These are phyloP conservation scores for Kalaharituber pfeilii DNA, from an alignment of 2,329 filamentous ascomycete genomes.

Conservation along the genomic window DNA sequence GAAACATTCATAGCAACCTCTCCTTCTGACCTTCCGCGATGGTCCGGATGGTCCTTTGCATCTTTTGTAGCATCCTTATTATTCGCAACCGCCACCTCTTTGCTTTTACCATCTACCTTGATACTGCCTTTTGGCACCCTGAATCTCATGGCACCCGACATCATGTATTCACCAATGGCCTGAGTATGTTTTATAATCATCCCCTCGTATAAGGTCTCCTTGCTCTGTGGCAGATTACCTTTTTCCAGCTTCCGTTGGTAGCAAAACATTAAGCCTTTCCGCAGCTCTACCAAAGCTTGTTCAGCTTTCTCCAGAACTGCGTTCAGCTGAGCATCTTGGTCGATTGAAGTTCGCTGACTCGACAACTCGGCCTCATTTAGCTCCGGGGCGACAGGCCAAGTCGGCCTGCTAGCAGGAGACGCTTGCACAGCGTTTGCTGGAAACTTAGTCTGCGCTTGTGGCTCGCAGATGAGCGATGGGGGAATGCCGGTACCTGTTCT, in stretches of 20 bases:
- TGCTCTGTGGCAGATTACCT: background rate
- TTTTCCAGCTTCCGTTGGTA: background rate
- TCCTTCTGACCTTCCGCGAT: too few relatives aligned
- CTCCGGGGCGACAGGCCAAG: too few relatives aligned
- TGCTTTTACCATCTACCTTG: too few relatives aligned
- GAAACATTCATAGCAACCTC: too few relatives aligned
- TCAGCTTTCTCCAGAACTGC: background rate
- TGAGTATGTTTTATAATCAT: background rate
- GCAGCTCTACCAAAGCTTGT: background rate
- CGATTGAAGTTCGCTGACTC: background rate
- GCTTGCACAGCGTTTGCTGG: background rate
- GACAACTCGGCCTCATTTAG: too few relatives aligned
- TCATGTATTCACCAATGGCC: background rate
- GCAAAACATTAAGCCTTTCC: background rate
- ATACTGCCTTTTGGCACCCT: too few relatives aligned
- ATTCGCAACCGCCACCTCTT: too few relatives aligned
- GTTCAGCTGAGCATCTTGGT: background rate
- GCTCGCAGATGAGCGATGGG: background rate
- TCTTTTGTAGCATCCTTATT: too few relatives aligned
- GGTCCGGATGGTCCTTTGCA: too few relatives aligned
- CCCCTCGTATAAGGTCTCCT: background rate
- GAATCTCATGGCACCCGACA: background rate
- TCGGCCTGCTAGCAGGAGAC: background rate
- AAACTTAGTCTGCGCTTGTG: background rate
- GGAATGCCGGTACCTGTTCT: too few relatives aligned